Conservation (phyloP, 169 alveolate genomes). For the Cryptosporidium canis region DNA sequence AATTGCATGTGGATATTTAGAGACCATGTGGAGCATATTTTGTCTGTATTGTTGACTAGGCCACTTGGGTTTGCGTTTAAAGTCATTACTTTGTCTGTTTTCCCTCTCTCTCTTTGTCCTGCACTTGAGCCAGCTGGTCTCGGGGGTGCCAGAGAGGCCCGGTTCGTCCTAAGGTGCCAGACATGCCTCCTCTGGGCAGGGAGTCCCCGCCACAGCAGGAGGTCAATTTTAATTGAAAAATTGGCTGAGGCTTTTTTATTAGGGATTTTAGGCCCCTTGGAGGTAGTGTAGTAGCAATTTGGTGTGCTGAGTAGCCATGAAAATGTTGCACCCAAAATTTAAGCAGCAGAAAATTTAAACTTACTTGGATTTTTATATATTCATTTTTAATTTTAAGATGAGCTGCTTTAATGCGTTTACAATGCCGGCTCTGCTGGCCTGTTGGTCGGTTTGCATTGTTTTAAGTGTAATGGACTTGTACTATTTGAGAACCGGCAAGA, state of each 20-base stretch:
- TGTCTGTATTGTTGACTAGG: too few relatives aligned
- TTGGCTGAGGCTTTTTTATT: too few relatives aligned
- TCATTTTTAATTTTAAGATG: conserved; percentile 29
- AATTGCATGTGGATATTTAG: background rate
- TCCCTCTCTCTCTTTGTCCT: too few relatives aligned
- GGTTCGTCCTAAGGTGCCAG: too few relatives aligned
- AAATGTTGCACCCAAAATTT: conserved; percentile 49
- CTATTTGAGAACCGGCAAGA: conserved; percentile 22
- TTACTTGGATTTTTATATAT: background rate
- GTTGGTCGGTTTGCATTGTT: conserved; percentile 31
- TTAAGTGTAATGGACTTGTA: conserved; percentile 44
- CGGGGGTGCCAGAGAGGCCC: too few relatives aligned
- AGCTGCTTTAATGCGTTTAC: conserved; percentile 4
- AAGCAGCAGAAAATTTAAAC: background rate
- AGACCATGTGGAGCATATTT: too few relatives aligned
- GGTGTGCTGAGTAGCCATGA: background rate
- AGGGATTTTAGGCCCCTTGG: background rate
- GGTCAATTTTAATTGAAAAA: background rate
- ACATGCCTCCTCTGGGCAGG: too few relatives aligned
- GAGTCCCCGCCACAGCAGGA: too few relatives aligned
- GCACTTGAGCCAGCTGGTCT: too few relatives aligned
- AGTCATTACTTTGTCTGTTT: too few relatives aligned
- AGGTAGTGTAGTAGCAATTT: background rate
- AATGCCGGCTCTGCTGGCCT: conserved; percentile 3
- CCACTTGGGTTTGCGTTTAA: too few relatives aligned